Percentiles rank a stretch among this genome's conserved stretches.
These are phyloP conservation scores for Ustilago crameri DNA, from an alignment of 1,284 basidiomycete genomes.

Conservation along the genomic window DNA sequence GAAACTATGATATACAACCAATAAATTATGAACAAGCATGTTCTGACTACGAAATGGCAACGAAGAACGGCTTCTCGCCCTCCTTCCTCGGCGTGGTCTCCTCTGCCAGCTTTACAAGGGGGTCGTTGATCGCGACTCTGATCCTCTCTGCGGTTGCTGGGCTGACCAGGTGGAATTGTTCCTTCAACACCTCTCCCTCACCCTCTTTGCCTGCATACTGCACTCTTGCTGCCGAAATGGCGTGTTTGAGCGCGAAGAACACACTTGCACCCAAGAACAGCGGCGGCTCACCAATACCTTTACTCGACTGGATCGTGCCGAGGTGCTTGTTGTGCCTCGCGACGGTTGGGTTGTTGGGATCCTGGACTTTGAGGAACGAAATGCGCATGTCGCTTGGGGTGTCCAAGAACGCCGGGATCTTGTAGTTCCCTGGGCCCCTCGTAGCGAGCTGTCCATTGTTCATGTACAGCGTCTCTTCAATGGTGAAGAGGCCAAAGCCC, in stretches of 20 bases:
- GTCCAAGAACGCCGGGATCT: constrained; percentile 68
- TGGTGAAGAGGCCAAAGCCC: constrained; percentile 65
- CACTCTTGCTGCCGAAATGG: constrained; percentile 60
- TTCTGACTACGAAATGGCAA: constrained; percentile 54
- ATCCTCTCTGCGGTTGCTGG: constrained; percentile 68
- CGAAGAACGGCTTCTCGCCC: constrained; percentile 66
- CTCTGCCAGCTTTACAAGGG: constrained; percentile 47
- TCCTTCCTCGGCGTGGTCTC: constrained; percentile 56
- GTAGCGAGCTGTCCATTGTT: constrained; percentile 67
- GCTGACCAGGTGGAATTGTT: constrained; percentile 56
- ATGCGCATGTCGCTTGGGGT: constrained; percentile 67
- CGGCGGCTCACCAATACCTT: constrained; percentile 66
- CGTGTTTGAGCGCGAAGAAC: constrained; percentile 67
- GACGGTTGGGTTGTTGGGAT: constrained; percentile 21
- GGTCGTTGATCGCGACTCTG: constrained; percentile 64
- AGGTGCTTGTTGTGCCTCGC: constrained; percentile 48
- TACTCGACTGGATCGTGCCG: constrained; percentile 61
- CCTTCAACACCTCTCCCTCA: constrained; percentile 14
- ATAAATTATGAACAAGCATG: no score
- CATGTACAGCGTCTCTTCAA: constrained; percentile 67
- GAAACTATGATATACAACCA: no score
- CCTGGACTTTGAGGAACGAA: constrained; percentile 62
- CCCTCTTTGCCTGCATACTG: constrained; percentile 45
- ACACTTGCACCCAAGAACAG: constrained; percentile 67
- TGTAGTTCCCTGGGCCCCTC: constrained; percentile 66